phyloP scores from a whole-genome alignment of 345 rosid species.

The Durio zibethinus region DNA sequence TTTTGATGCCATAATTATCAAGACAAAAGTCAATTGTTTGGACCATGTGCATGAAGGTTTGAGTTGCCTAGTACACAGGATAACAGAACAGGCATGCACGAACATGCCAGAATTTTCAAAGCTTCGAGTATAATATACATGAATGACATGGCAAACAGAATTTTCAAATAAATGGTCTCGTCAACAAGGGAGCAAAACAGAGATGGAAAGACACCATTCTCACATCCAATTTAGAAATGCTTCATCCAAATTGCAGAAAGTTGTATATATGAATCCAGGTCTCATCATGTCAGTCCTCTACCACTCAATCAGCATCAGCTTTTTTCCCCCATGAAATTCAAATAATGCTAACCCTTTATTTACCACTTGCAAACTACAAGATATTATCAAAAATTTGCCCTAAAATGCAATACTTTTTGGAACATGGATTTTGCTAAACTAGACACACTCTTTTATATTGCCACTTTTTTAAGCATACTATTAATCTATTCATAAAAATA shows the following conservation, averaged over 20 bases:
- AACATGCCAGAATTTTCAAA: neutral
- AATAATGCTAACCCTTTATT: neutral
- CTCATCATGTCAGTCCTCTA: slow-evolving; percentile 3
- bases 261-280: neutral
- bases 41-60: neutral
- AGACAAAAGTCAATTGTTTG: neutral
- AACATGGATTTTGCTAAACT: neutral
- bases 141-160: neutral
- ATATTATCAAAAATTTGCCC: slow-evolving; percentile 3
- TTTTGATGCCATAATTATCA: neutral
- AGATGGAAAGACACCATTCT: slow-evolving; percentile 2
- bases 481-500: neutral
- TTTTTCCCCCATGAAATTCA: neutral
- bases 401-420: neutral
- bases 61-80: neutral
- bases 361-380: slow-evolving; percentile 1
- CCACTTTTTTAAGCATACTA: neutral
- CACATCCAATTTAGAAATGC: neutral
- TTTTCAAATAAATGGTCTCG: neutral
- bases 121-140: neutral
- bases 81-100: neutral
- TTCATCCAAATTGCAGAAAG: neutral
- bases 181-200: slow-evolving; percentile 8
- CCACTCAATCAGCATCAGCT: neutral
- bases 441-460: slow-evolving; percentile 8